A percentile compares a stretch with the other conserved stretches of the same genome.
Conservation (phyloP, 2,329 filamentous ascomycete species). For the Phyllosticta citriasiana region DNA sequence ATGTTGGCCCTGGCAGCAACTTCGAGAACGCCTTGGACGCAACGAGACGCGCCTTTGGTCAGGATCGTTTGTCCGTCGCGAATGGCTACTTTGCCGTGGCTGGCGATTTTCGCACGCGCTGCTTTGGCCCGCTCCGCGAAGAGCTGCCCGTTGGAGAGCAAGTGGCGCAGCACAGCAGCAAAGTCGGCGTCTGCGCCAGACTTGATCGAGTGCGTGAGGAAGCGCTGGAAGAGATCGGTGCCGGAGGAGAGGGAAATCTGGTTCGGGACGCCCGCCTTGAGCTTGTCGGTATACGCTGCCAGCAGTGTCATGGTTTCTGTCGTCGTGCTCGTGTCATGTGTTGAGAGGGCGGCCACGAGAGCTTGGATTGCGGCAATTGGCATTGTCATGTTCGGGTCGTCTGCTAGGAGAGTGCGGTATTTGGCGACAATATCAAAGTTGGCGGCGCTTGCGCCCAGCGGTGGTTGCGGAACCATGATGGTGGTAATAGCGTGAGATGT, state of each 20-base stretch:
- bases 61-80: constrained; percentile 71
- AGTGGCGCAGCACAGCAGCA: constrained; percentile 69
- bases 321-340: constrained; percentile 72
- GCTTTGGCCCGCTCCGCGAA: constrained; percentile 84
- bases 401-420: constrained; percentile 52
- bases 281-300: constrained; percentile 61
- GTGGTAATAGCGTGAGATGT: not conserved
- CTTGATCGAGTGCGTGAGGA: constrained; percentile 64
- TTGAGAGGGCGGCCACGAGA: constrained; percentile 74
- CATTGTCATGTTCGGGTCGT: constrained; percentile 82
- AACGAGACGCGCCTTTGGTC: constrained; percentile 79
- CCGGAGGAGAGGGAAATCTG: constrained; percentile 87
- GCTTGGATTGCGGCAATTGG: constrained; percentile 91
- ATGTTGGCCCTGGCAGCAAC: constrained; percentile 62
- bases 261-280: constrained; percentile 74
- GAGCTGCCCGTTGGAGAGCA: constrained; percentile 74
- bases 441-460: constrained; percentile 6
- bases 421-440: constrained; percentile 50
- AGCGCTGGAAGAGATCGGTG: constrained; percentile 91
- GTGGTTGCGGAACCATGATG: constrained; percentile 4
- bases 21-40: constrained; percentile 67
- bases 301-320: constrained; percentile 88
- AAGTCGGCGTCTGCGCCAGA: constrained; percentile 54
- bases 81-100: constrained; percentile 68
- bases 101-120: constrained; percentile 72